Conservation (phyloP, 163 green algal species). For the Chloroidium sp. region DNA sequence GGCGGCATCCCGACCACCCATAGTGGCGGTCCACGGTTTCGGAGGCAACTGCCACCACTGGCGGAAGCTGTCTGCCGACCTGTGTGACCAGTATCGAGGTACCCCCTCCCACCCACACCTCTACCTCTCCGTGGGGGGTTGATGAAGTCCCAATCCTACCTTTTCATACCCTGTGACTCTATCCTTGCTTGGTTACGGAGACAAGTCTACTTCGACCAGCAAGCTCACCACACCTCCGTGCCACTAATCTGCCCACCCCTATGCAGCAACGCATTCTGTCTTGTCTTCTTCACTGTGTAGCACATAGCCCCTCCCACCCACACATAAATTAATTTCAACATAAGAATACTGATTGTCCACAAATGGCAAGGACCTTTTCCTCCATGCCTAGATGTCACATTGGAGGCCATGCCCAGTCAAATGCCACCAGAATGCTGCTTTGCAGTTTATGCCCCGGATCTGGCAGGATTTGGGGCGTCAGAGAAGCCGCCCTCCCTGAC, state of each 20-base stretch:
- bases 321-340: too few relatives aligned
- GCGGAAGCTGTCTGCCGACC: conserved; percentile 3
- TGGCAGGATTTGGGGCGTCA: conserved; percentile 67
- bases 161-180: neutral
- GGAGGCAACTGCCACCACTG: conserved; percentile 32
- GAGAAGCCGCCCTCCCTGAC: conserved; percentile 53
- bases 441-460: conserved; percentile 66
- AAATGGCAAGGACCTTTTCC: too few relatives aligned
- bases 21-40: conserved; percentile 78
- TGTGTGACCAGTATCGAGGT: conserved; percentile 9
- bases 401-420: neutral
- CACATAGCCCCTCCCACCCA: neutral
- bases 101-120: neutral
- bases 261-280: neutral
- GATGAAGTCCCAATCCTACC: too few relatives aligned
- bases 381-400: neutral
- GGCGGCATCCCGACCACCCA: conserved; percentile 22
- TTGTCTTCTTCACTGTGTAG: neutral
- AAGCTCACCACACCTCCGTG: neutral
- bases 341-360: too few relatives aligned
- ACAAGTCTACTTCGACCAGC: neutral
- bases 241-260: neutral
- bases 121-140: neutral
- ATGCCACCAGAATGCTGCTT: neutral
- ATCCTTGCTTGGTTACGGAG: neutral